Percentiles rank a stretch among this genome's conserved stretches.
Conservation (phyloP, 2,329 filamentous ascomycete genomes). For the Pseudohalonectria lignicola region DNA sequence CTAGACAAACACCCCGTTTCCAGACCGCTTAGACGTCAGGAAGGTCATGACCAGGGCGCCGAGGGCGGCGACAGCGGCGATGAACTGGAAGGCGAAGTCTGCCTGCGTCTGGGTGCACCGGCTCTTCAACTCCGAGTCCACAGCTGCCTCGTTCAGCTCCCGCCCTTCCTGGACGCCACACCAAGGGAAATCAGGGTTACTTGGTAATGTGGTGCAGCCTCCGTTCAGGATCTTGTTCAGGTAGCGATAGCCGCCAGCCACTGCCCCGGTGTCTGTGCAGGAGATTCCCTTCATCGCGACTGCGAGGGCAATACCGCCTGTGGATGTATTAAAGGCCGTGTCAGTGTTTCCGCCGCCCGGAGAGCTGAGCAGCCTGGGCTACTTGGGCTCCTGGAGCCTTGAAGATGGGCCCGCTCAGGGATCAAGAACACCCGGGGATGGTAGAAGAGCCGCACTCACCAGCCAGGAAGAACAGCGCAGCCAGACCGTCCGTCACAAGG, state of each 20-base stretch:
- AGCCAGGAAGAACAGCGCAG: constrained; percentile 19
- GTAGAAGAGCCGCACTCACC: too few relatives aligned
- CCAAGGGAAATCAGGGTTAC: too few relatives aligned
- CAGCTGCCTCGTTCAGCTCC: too few relatives aligned
- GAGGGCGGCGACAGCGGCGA: constrained; percentile 2
- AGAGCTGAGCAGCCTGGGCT: too few relatives aligned
- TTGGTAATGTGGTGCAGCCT: constrained; percentile 16
- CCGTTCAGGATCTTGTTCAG: constrained; percentile 18
- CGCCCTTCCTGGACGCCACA: too few relatives aligned
- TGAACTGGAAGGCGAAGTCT: constrained; percentile 5
- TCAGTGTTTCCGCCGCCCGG: too few relatives aligned
- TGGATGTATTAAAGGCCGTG: neutral
- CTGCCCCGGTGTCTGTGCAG: constrained; percentile 8
- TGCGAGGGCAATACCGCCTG: constrained; percentile 19
- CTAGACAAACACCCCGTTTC: too few relatives aligned
- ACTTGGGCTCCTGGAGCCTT: too few relatives aligned
- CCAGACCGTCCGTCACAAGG: constrained; percentile 15
- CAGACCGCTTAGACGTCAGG: constrained; percentile 1
- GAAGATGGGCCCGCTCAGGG: too few relatives aligned
- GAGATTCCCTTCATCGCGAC: constrained; percentile 16
- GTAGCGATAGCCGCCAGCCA: constrained; percentile 1
- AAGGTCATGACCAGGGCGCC: constrained; percentile 2
- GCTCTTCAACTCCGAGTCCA: neutral
- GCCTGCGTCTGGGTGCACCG: constrained; percentile 4
- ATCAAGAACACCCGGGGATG: too few relatives aligned